Evolutionary conservation across 495 filamentous ascomycete species (phyloP).

Genomic region (Pseudoneurospora amorphoporcata): DNA sequence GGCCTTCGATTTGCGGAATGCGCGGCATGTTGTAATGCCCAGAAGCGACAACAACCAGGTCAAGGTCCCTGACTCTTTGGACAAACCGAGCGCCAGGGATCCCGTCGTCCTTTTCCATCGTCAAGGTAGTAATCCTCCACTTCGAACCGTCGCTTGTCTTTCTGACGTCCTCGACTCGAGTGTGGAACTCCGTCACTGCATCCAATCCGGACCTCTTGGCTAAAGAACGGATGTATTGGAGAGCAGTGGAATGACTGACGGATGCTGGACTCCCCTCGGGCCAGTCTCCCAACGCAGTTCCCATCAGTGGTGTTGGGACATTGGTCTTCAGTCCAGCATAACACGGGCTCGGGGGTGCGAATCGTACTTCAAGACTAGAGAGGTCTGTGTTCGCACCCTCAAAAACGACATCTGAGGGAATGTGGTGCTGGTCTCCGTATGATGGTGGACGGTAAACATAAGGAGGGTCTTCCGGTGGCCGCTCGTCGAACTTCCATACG

Average conservation of each 20-base stretch:
- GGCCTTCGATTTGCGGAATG: conserved; percentile 44
- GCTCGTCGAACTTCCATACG: conserved; percentile 57
- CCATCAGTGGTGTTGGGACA: conserved; percentile 51
- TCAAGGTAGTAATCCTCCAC: conserved; percentile 42
- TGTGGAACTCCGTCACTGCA: conserved; percentile 41
- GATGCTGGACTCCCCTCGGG: conserved; percentile 46
- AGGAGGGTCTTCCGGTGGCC: conserved; percentile 42
- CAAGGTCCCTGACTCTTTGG: conserved; percentile 32
- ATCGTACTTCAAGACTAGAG: conserved; percentile 9
- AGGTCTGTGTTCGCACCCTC: neutral
- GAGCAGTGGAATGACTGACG: conserved; percentile 44
- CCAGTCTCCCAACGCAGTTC: conserved; percentile 49
- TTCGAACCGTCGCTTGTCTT: conserved; percentile 29
- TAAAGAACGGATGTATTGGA: conserved; percentile 50
- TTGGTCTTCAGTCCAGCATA: conserved; percentile 58
- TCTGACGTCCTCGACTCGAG: conserved; percentile 43
- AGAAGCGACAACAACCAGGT: conserved; percentile 46
- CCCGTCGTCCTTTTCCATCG: conserved; percentile 19
- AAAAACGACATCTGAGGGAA: conserved; percentile 2
- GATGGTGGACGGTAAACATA: conserved; percentile 45
- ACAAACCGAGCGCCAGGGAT: neutral
- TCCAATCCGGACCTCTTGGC: conserved; percentile 39
- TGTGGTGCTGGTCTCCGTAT: conserved; percentile 13
- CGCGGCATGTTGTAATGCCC: conserved; percentile 50
- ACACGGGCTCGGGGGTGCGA: conserved; percentile 32